A percentile compares a stretch with the other conserved stretches of the same genome.
Evolutionary conservation across 768 basidiomycete species (phyloP).

Genomic region (Pleurotus salmoneostramineus): DNA sequence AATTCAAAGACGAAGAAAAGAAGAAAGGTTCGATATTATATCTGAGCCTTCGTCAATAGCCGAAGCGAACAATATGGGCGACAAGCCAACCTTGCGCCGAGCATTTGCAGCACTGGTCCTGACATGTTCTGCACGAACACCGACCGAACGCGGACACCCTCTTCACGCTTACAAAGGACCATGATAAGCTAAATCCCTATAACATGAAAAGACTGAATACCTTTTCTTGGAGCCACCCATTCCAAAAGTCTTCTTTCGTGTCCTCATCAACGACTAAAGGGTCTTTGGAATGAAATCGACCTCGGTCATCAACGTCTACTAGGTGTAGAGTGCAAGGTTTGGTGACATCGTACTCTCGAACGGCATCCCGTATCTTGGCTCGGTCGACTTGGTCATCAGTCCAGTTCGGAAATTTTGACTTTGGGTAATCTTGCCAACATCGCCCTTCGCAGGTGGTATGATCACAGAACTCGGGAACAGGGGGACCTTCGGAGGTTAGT

Average conservation of each 20-base stretch:
- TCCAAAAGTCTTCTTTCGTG: constrained; percentile 19
- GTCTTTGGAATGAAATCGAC: constrained; percentile 1
- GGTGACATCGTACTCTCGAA: not conserved
- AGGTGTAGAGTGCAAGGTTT: not conserved
- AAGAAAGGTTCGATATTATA: constrained; percentile 41
- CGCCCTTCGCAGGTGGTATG: constrained; percentile 6
- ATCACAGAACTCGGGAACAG: constrained; percentile 3
- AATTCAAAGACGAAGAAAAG: constrained; percentile 37
- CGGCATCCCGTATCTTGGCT: constrained; percentile 24
- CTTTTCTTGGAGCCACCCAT: constrained; percentile 15
- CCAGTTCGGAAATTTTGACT: constrained; percentile 39
- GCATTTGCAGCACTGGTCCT: constrained; percentile 25
- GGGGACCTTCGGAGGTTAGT: constrained; percentile 4
- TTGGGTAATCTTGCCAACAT: constrained; percentile 32
- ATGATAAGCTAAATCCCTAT: not conserved
- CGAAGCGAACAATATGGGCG: too few species aligned
- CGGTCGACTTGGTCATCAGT: constrained; percentile 26
- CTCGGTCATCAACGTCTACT: not conserved
- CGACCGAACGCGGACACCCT: constrained; percentile 22
- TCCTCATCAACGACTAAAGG: constrained; percentile 16
- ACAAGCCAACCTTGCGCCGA: constrained; percentile 34
- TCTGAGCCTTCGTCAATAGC: constrained; percentile 13
- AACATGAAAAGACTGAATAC: constrained; percentile 12
- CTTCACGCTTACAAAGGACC: constrained; percentile 14
- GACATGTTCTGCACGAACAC: constrained; percentile 33